A percentile compares a stretch with the other conserved stretches of the same genome.
Evolutionary conservation across 441 rosid species (phyloP).

Genomic region (Gossypium davidsonii): DNA sequence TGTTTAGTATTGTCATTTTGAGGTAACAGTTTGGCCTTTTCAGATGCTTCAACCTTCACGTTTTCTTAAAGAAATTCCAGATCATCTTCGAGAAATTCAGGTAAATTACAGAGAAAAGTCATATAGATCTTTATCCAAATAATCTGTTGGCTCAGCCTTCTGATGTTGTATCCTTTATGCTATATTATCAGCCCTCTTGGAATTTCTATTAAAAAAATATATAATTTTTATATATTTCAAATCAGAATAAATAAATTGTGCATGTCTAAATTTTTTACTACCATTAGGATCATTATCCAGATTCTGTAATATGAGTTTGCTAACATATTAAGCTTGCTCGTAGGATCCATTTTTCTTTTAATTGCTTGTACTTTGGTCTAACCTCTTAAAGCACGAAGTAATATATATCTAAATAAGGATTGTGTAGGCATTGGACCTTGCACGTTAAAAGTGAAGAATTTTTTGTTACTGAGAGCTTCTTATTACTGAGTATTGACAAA

Average conservation of each 20-base stretch:
- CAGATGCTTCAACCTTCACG: slow-evolving; percentile 94
- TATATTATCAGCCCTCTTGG: background rate
- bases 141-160: background rate
- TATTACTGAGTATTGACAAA: background rate
- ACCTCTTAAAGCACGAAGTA: background rate
- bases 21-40: slow-evolving; percentile 21
- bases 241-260: background rate
- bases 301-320: background rate
- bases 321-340: background rate
- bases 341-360: slow-evolving; percentile 5
- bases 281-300: background rate
- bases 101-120: slow-evolving; percentile 18
- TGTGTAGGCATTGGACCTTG: background rate
- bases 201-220: background rate
- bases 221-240: background rate
- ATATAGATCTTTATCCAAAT: background rate
- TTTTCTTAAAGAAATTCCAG: slow-evolving; percentile 90
- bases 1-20: slow-evolving; percentile 11
- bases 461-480: background rate
- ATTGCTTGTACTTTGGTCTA: background rate
- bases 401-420: background rate
- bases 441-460: background rate
- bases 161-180: background rate
- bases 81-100: slow-evolving; percentile 69
- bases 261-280: background rate